Conservation (phyloP, 208 protist species). For the Trypanosoma conorhini region DNA sequence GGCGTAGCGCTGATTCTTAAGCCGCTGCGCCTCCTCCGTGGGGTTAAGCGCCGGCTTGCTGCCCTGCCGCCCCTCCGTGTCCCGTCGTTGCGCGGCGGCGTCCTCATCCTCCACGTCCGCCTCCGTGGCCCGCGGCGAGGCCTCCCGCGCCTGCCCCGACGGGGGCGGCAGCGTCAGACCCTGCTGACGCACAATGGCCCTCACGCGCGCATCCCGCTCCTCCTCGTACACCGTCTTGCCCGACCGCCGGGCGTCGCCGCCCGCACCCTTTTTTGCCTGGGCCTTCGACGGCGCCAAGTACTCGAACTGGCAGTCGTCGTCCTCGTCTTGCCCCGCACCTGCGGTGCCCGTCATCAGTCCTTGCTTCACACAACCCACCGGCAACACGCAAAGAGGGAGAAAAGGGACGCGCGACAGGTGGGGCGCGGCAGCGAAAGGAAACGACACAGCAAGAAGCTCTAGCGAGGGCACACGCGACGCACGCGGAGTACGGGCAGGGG, state of each 20-base stretch:
- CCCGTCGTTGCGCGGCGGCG: not conserved
- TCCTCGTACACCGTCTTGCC: slow-evolving; percentile 58
- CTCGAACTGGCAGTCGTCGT: slow-evolving; percentile 23
- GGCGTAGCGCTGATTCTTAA: slow-evolving; percentile 23
- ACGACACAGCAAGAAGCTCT: not conserved
- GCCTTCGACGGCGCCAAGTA: slow-evolving; percentile 18
- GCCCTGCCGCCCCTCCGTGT: slow-evolving; percentile 12
- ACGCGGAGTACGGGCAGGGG: not conserved
- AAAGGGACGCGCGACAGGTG: slow-evolving; percentile 12
- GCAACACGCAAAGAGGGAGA: slow-evolving; percentile 14
- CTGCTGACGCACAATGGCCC: slow-evolving; percentile 27
- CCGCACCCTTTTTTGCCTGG: slow-evolving; percentile 7
- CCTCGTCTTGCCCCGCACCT: slow-evolving; percentile 9
- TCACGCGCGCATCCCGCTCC: slow-evolving; percentile 61
- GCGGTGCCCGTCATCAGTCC: not conserved
- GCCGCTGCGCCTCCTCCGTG: slow-evolving; percentile 24
- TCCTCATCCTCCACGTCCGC: not conserved
- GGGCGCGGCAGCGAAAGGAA: not conserved
- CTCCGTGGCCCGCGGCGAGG: not conserved
- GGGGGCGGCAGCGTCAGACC: not conserved
- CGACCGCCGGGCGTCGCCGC: not conserved
- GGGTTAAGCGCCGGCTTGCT: slow-evolving; percentile 20
- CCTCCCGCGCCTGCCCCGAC: not conserved
- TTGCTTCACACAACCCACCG: slow-evolving; percentile 5
- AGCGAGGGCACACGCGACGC: not conserved